These are phyloP conservation scores for Coniferiporia weirii DNA, from an alignment of 1,284 basidiomycete genomes.

Conservation along the genomic window DNA sequence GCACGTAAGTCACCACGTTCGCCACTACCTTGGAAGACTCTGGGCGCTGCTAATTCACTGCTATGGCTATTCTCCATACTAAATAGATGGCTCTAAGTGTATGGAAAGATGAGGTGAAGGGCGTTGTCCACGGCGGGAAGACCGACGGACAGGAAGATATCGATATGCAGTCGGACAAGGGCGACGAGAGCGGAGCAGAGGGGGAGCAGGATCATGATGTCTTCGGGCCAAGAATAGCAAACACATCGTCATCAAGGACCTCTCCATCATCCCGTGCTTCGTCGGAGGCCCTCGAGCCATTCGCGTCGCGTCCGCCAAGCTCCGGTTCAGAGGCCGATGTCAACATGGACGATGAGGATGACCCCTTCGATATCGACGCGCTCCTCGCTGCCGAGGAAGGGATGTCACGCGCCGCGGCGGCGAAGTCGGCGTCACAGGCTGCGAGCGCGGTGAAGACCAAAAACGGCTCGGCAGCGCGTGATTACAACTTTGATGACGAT, in stretches of 20 bases:
- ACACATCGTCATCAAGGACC: constrained; percentile 32
- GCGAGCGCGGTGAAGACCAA: constrained; percentile 16
- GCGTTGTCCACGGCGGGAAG: constrained; percentile 36
- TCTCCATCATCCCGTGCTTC: constrained; percentile 10
- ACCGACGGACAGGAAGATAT: constrained; percentile 29
- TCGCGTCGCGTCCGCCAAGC: constrained; percentile 43
- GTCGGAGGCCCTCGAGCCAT: constrained; percentile 9
- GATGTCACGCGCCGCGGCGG: constrained; percentile 24
- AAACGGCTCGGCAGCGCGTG: constrained; percentile 20
- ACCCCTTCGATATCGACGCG: constrained; percentile 53
- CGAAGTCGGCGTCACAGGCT: constrained; percentile 7
- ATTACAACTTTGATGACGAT: constrained; percentile 37
- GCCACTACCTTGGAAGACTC: background rate
- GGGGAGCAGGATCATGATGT: constrained; percentile 15
- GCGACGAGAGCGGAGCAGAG: constrained; percentile 23
- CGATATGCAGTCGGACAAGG: constrained; percentile 20
- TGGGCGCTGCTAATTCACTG: background rate
- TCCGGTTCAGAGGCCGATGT: constrained; percentile 32
- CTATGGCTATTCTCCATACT: background rate
- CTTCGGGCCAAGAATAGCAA: constrained; percentile 25
- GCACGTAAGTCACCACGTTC: constrained; percentile 50
- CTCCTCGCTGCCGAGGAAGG: constrained; percentile 46
- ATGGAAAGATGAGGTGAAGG: constrained; percentile 71
- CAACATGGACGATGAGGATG: constrained; percentile 32
- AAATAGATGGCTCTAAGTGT: constrained; percentile 59